Evolutionary conservation across 1,284 basidiomycete genomes (phyloP), one percentile per base, ranked within the genome.

Genomic region (Sanghuangporus sanghuang): DNA sequence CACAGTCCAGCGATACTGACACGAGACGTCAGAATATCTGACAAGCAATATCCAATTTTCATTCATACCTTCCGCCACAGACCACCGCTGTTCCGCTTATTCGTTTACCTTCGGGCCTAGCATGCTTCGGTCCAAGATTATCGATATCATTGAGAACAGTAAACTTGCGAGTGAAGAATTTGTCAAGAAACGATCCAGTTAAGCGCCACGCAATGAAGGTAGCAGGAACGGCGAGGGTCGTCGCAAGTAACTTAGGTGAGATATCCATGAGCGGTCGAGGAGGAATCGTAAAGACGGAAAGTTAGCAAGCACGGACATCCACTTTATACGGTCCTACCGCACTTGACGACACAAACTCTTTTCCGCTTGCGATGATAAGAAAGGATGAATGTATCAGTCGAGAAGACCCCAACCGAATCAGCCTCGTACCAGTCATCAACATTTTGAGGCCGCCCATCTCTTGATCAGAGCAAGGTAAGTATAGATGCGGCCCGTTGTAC

Each of bases 1-100:
- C 72, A 63, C 12, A 74, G 67, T 23, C 73, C 72, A 5, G 67
- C 69, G 6, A 74, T 68, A 58, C 73, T 73, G 64, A 40, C 56
- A 27, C n/a, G 57, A 7, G 59, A 38, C 53, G 50, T 56, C 8
- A 63, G 50, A 32, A 8, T 14, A n/a, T 1, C 12, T 16, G 16
- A 36, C 16, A n/a, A 3, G 9, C 8, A n/a, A 14, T 38, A 38
- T 21, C 18, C 6, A 23, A 38, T 18, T 35, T 54, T 54, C n/a
- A 52, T 27, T 16, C 32, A 52, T 23, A 71, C 72, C 72, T 72
- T 53, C 71, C 71, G 14, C 72, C 72, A 64, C 71, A 70, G 39
- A 73, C 57, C 16, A 72, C 67, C 4, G 67, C 72, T 14, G 68
- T 70, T 16, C 72, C 72, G 36, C 65, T 58, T 40, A 72, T 68